phyloP scores from a whole-genome alignment of 805 yeast species.

The Saccharomycopsis vini region DNA sequence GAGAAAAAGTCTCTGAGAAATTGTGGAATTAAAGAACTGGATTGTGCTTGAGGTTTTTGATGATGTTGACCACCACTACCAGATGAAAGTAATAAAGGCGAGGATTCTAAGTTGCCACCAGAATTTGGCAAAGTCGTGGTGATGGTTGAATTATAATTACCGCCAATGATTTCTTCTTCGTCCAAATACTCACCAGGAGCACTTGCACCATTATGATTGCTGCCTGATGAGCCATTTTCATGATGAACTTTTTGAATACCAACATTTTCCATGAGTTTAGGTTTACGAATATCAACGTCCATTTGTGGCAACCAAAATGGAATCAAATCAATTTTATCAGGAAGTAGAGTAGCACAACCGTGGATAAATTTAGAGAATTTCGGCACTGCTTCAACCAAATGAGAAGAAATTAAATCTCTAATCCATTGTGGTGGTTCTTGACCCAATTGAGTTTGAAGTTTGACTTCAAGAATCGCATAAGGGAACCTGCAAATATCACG shows the following conservation, averaged over 20 bases:
- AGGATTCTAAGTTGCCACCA: slow-evolving; percentile 9
- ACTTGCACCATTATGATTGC: slow-evolving; percentile 26
- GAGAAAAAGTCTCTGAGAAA: slow-evolving; percentile 39
- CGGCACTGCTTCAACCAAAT: slow-evolving; percentile 95
- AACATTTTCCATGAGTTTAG: slow-evolving; percentile 40
- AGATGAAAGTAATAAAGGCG: slow-evolving; percentile 11
- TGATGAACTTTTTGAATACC: slow-evolving; percentile 25
- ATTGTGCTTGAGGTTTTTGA: too few species aligned
- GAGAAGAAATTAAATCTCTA: slow-evolving; percentile 81
- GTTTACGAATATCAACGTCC: slow-evolving; percentile 91
- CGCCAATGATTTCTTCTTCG: slow-evolving; percentile 45
- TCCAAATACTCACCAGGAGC: slow-evolving; percentile 54
- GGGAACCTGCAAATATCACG: slow-evolving; percentile 89
- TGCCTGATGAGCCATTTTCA: slow-evolving; percentile 8
- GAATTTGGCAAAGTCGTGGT: slow-evolving; percentile 3
- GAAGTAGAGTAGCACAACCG: slow-evolving; percentile 87
- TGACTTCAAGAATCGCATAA: slow-evolving; percentile 94
- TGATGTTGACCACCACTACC: background rate
- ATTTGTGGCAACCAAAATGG: slow-evolving; percentile 99
- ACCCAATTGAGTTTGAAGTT: slow-evolving; percentile 93
- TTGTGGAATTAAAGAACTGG: slow-evolving; percentile 2
- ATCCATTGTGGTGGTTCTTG: slow-evolving; percentile 99
- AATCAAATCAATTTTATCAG: slow-evolving; percentile 71
- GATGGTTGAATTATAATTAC: slow-evolving; percentile 4
- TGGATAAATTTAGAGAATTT: slow-evolving; percentile 96